Evolutionary conservation across 2,329 filamentous ascomycete genomes (phyloP).

Genomic region (Aspergillus arachidicola): DNA sequence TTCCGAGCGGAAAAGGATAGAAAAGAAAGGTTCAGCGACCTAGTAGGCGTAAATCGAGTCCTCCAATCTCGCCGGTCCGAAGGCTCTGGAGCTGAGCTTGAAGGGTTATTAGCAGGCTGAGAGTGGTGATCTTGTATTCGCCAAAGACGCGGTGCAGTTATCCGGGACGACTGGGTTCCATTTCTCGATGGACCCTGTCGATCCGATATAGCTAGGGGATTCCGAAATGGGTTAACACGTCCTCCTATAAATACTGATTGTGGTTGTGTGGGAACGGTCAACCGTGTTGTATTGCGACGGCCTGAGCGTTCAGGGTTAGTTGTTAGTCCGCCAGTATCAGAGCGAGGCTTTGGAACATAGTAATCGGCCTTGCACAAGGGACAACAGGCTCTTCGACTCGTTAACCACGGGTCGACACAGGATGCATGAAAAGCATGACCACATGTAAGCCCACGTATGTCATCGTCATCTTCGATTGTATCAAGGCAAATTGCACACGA

Average conservation of each 20-base stretch:
- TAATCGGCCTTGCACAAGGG: slow-evolving; percentile 98
- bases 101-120: not conserved
- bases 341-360: slow-evolving; percentile 87
- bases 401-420: slow-evolving; percentile 96
- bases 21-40: not conserved
- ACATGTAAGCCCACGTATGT: slow-evolving; percentile 89
- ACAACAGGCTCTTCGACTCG: slow-evolving; percentile 89
- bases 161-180: not conserved
- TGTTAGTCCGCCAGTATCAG: slow-evolving; percentile 50
- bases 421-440: slow-evolving; percentile 98
- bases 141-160: not conserved
- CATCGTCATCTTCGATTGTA: slow-evolving; percentile 89
- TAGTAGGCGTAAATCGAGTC: not conserved
- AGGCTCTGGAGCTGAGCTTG: not conserved
- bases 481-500: slow-evolving; percentile 97
- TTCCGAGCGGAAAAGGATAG: not conserved
- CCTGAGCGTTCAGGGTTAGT: slow-evolving; percentile 34
- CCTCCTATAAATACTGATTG: slow-evolving; percentile 39
- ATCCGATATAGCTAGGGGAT: not conserved
- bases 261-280: slow-evolving; percentile 32
- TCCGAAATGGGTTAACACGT: slow-evolving; percentile 15
- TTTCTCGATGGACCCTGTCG: not conserved
- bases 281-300: slow-evolving; percentile 30
- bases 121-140: not conserved
- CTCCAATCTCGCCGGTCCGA: not conserved